phyloP scores from a whole-genome alignment of 1,284 basidiomycete genomes.

The Fomes fomentarius region DNA sequence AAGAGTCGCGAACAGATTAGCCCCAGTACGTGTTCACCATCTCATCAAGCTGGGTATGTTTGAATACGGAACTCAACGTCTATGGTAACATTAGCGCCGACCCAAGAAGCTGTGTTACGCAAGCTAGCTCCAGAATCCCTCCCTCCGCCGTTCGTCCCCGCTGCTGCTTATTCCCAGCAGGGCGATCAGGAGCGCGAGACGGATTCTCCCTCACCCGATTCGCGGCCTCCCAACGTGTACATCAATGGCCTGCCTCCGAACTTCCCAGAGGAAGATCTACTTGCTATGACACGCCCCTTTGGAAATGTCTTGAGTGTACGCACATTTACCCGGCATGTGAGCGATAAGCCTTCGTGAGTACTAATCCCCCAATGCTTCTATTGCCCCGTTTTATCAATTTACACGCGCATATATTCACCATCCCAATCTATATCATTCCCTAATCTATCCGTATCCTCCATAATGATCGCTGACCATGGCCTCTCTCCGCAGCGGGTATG shows the following conservation, averaged over 20 bases:
- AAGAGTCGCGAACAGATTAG: conserved; percentile 9
- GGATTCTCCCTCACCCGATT: conserved; percentile 4
- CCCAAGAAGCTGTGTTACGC: conserved; percentile 10
- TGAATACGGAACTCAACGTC: not conserved
- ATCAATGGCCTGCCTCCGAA: conserved; percentile 53
- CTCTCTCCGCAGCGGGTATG: conserved; percentile 66
- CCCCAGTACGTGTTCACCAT: conserved; percentile 11
- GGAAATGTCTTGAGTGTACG: conserved; percentile 45
- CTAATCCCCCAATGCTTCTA: not conserved
- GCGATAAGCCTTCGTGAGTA: conserved; percentile 42
- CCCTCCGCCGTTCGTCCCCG: conserved; percentile 20
- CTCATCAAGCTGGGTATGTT: not conserved
- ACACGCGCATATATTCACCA: not conserved
- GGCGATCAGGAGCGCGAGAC: conserved; percentile 8
- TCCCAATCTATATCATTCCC: too few species aligned
- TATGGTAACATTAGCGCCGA: conserved; percentile 9
- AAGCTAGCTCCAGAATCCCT: conserved; percentile 2
- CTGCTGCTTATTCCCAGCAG: conserved; percentile 1
- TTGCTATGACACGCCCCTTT: conserved; percentile 42
- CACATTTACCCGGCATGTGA: conserved; percentile 47
- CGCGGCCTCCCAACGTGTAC: conserved; percentile 48
- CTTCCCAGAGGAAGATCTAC: conserved; percentile 48
- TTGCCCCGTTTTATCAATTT: too few species aligned
- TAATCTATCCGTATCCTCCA: too few species aligned
- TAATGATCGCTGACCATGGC: not conserved